Evolutionary conservation across 257 asterid species (phyloP).

Genomic region (Gentiana straminea): DNA sequence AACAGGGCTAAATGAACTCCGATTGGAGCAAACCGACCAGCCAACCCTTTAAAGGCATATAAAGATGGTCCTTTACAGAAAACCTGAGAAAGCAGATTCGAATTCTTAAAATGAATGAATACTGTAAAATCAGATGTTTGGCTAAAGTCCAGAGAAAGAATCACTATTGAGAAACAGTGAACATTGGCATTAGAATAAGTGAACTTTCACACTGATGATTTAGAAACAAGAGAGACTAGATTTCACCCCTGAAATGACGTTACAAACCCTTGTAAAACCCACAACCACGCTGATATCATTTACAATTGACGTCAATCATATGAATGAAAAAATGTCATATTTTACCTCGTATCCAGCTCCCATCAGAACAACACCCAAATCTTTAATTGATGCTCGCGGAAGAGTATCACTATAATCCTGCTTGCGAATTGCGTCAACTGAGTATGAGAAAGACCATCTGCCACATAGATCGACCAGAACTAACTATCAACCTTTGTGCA

Average conservation of each 20-base stretch:
- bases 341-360: constrained; percentile 86
- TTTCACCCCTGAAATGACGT: too few relatives aligned
- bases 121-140: too few relatives aligned
- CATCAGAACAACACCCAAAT: constrained; percentile 63
- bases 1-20: constrained; percentile 83
- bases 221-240: too few relatives aligned
- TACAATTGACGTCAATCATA: too few relatives aligned
- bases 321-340: neutral
- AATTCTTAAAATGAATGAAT: too few relatives aligned
- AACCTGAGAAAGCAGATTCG: constrained; percentile 32
- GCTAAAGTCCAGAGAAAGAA: too few relatives aligned
- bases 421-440: constrained; percentile 57
- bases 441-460: constrained; percentile 74
- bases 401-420: constrained; percentile 61
- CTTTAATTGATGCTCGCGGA: constrained; percentile 61
- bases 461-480: constrained; percentile 11
- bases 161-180: too few relatives aligned
- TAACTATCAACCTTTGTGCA: constrained; percentile 6
- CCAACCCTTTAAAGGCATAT: constrained; percentile 75
- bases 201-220: too few relatives aligned
- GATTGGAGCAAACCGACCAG: constrained; percentile 72
- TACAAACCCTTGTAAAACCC: too few relatives aligned
- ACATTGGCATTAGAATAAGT: too few relatives aligned
- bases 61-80: constrained; percentile 72
- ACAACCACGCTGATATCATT: too few relatives aligned